Base-by-base conservation (phyloP, 148 eudicot genomes). In the Rhododendron williamsianum region DNA sequence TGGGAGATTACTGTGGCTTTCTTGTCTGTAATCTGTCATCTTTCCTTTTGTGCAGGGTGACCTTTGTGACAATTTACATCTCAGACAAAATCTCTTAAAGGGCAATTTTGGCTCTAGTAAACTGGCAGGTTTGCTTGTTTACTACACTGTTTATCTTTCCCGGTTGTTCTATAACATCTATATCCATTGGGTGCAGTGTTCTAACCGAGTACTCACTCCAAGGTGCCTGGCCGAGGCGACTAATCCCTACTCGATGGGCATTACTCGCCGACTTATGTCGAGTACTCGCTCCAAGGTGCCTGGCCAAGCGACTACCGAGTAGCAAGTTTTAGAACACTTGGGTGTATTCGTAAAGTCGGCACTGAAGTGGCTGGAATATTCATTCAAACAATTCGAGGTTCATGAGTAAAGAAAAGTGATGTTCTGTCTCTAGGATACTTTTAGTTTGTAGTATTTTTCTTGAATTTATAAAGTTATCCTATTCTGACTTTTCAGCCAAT, bases 31-130 rank as follows among this genome's bases (percentile, higher is more conserved):
- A 38, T 63, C 38, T 81, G 73, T 27, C 43, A n/a, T 72, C 19
- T 86, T 78, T 84, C 35, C 45, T 67, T 88, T 82, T 91, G 45
- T 89, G 86, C 85, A 96, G 99, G 98, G 97, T 81, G 96, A 93
- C 88, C 89, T 92, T 58, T 91, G 93, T 41, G 96, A 95, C 90
- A 89, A 89, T 87, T 90, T 93, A 84, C 88, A 90, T 87, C 92
- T 94, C 81, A 91, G 99, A 87, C 93, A 91, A 86, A 91, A 87
- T 87, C 91, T 97, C 56, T 85, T 97, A 84, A 84, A 90, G 94
- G 89, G 90, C 94, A 84, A 91, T 93, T 86, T 84, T 93, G 90
- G 85, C 93, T 87, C 80, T 88, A 18, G 85, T 92, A 86, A 89
- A 85, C 85, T 85, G 86, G 88, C 93, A 93, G 99, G 99, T 95